Base-by-base conservation (phyloP, 192 early-diverging fungal species). In the Linnemannia schmuckeri region DNA sequence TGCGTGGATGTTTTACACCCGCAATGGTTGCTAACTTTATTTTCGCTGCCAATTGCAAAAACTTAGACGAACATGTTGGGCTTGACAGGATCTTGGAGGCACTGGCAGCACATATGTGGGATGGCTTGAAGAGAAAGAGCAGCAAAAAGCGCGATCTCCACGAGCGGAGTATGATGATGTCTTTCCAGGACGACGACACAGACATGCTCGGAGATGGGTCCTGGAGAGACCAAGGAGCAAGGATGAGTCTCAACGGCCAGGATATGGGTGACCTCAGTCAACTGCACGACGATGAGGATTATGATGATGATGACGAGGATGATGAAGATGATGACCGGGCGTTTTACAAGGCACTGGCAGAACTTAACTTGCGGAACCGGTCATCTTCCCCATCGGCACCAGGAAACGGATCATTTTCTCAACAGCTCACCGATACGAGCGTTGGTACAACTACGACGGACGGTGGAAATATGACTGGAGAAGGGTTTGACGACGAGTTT, bases 61-160 rank as follows among this genome's bases (percentile, higher is more conserved):
- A 20, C 4, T 49, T 77, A 77, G 83, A 81, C 57, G 92, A 93
- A 20, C 85, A 82, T 24, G 79, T 90, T 41, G 94, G 94, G 9
- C 72, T 93, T 44, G 90, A 92, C 10, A 84, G 93, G 57, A 82
- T 93, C 20, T 72, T 93, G 69, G 94, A 95, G 61, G 91, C 93
- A 22, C 75, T 95, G 74, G 89, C 93, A 52, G 86, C 91, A 27
- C 90, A 95, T 42, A 91, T 94, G 87, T 95, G 94, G 94, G 94
- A 95, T 76, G 93, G 92, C 40, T 69, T 93, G 72, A 72, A 85
- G 46, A 85, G 89, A 6, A 90, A 87, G 80, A 87, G 85, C 66
- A 81, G 52, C 47, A 87, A 87, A 68, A 81, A 81, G 33, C 75
- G 85, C 7, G 79, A 78, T 22, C 85, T 81, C 46, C 80, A 87